Base-by-base conservation (phyloP, 2,329 filamentous ascomycete genomes). In the Grosmannia huntii region DNA sequence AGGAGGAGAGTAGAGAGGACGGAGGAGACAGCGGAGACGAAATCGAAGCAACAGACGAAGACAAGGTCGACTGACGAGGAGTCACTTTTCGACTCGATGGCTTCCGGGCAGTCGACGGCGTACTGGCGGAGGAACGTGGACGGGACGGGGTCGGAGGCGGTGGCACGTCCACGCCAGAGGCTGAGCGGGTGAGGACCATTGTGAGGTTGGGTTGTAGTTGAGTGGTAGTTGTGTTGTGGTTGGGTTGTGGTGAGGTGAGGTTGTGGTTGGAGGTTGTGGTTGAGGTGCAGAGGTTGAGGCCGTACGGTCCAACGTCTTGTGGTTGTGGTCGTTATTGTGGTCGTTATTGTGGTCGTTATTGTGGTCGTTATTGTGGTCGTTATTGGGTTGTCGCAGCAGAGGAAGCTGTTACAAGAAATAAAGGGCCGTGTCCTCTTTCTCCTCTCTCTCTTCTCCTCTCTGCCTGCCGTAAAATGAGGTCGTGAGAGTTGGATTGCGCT, bases 171-270 rank as follows among this genome's bases (percentile, higher is more conserved):
- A 61, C 46, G 55, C 63, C 61, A n/a, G 64, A 65, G 9, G 62
- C 57, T 4, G 64, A 65, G 46, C 63, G 62, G 3, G 64, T 65
- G 25, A 61, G 62, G 41, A 64, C 63, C 65, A 66, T 66, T 23
- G 53, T 21, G 51, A 12, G n/a, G 7, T 25, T n/a, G 9, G 16
- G 46, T 12, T 23, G 46, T 14, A 21, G 4, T 3, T 9, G 41
- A 7, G 41, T 19, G n/a, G n/a, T n/a, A n/a, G n/a, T n/a, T n/a
- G n/a, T n/a, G n/a, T n/a, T n/a, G n/a, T n/a, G n/a, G n/a, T n/a
- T n/a, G n/a, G n/a, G n/a, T n/a, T n/a, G 10, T 19, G 38, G 38
- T 41, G 19, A 14, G 4, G 38, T 10, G 33, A 5, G 33, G 33
- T 36, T 36, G 33, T 7, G 33, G 33, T 36, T 10, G 33, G 27